Evolutionary conservation across 352 stramenopile species (phyloP).

Genomic region (Phytophthora constricta): DNA sequence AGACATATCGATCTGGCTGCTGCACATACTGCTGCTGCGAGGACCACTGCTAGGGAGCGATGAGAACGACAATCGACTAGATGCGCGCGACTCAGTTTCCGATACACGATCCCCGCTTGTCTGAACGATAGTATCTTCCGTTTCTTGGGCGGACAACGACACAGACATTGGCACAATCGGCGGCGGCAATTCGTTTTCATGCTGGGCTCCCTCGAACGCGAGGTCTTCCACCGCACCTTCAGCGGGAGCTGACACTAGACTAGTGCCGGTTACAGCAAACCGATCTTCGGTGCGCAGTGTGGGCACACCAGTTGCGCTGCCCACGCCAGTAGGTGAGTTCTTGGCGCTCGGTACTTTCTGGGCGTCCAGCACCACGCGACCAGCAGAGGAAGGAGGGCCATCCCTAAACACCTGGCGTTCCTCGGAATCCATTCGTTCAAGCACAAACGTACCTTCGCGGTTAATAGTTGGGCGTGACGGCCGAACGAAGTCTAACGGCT

Average conservation of each 20-base stretch:
- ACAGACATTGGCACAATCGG: slow-evolving; percentile 25
- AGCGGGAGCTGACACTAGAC: slow-evolving; percentile 20
- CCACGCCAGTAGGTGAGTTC: slow-evolving; percentile 3
- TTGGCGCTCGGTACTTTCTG: slow-evolving; percentile 15
- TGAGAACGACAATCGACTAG: slow-evolving; percentile 30
- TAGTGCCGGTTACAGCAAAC: slow-evolving; percentile 24
- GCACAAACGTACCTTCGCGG: slow-evolving; percentile 25
- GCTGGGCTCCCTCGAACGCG: slow-evolving; percentile 16
- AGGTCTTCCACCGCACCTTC: slow-evolving; percentile 25
- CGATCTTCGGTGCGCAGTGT: slow-evolving; percentile 20
- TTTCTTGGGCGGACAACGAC: slow-evolving; percentile 9
- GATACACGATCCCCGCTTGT: slow-evolving; percentile 34
- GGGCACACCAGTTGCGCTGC: slow-evolving; percentile 2
- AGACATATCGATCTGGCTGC: slow-evolving; percentile 26
- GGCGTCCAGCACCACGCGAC: slow-evolving; percentile 12
- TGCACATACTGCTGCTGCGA: slow-evolving; percentile 33
- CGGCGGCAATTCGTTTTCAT: slow-evolving; percentile 10
- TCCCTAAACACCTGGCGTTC: slow-evolving; percentile 10
- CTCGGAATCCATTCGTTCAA: slow-evolving; percentile 23
- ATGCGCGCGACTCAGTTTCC: slow-evolving; percentile 26
- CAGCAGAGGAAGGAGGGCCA: neutral
- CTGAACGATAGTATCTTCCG: slow-evolving; percentile 14
- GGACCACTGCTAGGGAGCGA: slow-evolving; percentile 22
- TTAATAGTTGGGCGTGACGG: slow-evolving; percentile 16
- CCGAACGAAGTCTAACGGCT: slow-evolving; percentile 6